Conservation (phyloP, 306 rosid species). For the Vigna hirtella region DNA sequence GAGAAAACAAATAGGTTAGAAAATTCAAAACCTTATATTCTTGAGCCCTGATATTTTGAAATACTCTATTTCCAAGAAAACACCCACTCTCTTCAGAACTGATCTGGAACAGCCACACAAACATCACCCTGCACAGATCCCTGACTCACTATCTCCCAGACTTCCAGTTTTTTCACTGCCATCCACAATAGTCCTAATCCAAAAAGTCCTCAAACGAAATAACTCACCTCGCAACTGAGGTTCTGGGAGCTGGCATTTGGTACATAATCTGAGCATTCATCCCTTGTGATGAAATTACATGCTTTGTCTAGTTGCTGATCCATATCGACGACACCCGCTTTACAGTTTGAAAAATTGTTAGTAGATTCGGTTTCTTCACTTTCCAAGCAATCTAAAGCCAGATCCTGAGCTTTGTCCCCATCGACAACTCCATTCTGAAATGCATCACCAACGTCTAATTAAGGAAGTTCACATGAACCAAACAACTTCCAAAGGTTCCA, state of each 20-base stretch:
- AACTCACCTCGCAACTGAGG: constrained; percentile 90
- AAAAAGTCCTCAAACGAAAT: constrained; percentile 71
- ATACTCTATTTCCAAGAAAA: constrained; percentile 50
- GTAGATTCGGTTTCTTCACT: constrained; percentile 47
- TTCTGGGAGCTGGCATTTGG: constrained; percentile 61
- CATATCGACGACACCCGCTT: constrained; percentile 55
- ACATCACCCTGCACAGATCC: constrained; percentile 84
- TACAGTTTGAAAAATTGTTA: constrained; percentile 51
- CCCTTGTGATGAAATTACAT: constrained; percentile 51
- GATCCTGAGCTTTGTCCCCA: constrained; percentile 51
- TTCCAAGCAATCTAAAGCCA: constrained; percentile 53
- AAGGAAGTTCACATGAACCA: constrained; percentile 60
- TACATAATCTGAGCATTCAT: constrained; percentile 59
- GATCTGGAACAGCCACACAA: constrained; percentile 59
- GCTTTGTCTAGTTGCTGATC: constrained; percentile 57
- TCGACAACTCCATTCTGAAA: constrained; percentile 54
- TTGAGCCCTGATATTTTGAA: constrained; percentile 61
- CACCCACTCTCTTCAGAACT: constrained; percentile 61
- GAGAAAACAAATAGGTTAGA: constrained; percentile 45
- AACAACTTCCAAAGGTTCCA: constrained; percentile 49
- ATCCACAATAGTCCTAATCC: constrained; percentile 70
- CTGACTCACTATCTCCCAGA: constrained; percentile 77
- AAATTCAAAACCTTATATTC: constrained; percentile 80
- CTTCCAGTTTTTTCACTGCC: constrained; percentile 71
- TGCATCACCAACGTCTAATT: constrained; percentile 58